Evolutionary conservation across 2,329 filamentous ascomycete species (phyloP), one percentile per base, ranked within the genome.

Genomic region (Botrytis sinoallii): DNA sequence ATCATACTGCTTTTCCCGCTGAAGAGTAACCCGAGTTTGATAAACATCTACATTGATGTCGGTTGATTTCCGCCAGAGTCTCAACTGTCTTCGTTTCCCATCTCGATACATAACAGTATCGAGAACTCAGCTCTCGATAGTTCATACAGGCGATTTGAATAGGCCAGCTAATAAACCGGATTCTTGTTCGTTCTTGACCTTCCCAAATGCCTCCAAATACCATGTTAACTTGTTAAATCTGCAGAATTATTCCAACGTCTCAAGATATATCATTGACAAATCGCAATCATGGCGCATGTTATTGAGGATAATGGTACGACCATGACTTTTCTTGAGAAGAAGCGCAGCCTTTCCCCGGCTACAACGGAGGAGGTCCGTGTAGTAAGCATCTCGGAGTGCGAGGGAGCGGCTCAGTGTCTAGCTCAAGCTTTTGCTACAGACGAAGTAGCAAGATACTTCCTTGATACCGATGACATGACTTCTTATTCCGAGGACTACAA

Each of bases 351-450:
- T 32, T 79, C 78, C 38, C 60, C 70, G 29, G 74, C 73, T 67
- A 80, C 81, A 74, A 77, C 57, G n/a, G 75, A 89, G 85, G 86
- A 85, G 86, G 87, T 93, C 78, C 91, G 92, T 76, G 82, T 87
- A 74, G 84, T 95, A 76, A 84, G 85, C 76, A 87, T 91, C 79
- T 84, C 86, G 73, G 92, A 95, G 83, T 92, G 89, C 84, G 90
- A 90, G 80, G 88, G 90, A 81, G 93, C 92, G 46, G 92, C 90
- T 40, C 84, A 88, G 52, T 90, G 91, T 79, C 88, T 97, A 77
- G 91, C 93, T 65, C 89, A 93, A 81, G 91, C 93, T 76, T 96
- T 97, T 84, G 90, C 88, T 74, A 85, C 90, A 75, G 93, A 96
- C 82, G 88, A 92, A 74, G 87, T 94, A 76, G 90, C 90, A 75